Percentiles rank a stretch among this genome's conserved stretches.
Evolutionary conservation across 2,329 filamentous ascomycete genomes (phyloP).

Genomic region (Ophiostoma pallidulum): DNA sequence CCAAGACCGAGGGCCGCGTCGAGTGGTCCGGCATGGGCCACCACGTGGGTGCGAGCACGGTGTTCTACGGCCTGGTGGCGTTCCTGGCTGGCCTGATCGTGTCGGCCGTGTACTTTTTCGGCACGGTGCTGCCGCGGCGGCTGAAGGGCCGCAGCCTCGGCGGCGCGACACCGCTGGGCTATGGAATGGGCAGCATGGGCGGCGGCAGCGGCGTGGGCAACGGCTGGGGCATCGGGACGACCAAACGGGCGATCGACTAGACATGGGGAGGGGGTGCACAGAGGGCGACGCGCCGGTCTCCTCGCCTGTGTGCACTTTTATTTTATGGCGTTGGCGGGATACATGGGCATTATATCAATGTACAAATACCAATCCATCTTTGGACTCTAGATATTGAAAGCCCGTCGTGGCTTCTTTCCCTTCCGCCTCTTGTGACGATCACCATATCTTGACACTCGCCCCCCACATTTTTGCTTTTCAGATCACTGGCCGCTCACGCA

Average conservation of each 20-base stretch:
- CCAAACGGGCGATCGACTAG: constrained; percentile 41
- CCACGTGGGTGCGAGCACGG: constrained; percentile 52
- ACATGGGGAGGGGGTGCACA: background rate
- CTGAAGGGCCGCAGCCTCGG: constrained; percentile 42
- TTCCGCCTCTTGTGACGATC: too few species aligned
- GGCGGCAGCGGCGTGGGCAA: constrained; percentile 41
- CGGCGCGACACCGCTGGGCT: constrained; percentile 48
- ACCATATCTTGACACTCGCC: too few species aligned
- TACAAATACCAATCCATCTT: too few species aligned
- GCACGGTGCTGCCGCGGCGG: constrained; percentile 46
- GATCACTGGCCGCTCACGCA: too few species aligned
- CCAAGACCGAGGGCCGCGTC: constrained; percentile 54
- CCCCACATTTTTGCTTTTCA: background rate
- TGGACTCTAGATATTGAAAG: too few species aligned
- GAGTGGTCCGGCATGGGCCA: constrained; percentile 58
- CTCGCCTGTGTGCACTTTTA: background rate
- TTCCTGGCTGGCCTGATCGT: constrained; percentile 47
- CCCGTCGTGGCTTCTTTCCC: too few species aligned
- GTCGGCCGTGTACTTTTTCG: constrained; percentile 51
- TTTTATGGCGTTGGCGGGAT: background rate
- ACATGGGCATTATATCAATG: background rate
- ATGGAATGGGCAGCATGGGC: constrained; percentile 38
- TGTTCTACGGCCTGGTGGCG: constrained; percentile 52
- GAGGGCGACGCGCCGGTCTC: too few species aligned
- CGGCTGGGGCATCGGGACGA: constrained; percentile 44